Percentiles rank a stretch among this genome's conserved stretches.
Conservation (phyloP, 257 asterid species). For the Fraxinus cuspidata region DNA sequence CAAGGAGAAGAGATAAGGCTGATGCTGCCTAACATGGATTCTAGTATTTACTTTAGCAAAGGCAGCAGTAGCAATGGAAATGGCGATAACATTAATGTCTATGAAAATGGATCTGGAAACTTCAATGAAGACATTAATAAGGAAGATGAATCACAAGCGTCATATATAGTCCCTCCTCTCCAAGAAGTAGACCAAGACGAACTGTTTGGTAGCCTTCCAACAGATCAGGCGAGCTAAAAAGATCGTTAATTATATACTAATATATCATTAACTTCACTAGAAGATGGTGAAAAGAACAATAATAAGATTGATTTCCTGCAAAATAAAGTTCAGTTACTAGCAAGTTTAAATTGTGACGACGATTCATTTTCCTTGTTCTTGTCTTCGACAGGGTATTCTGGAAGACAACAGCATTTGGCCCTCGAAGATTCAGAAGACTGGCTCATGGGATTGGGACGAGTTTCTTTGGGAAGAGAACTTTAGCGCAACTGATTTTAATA, state of each 20-base stretch:
- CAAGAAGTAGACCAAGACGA: neutral
- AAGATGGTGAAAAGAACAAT: too few species aligned
- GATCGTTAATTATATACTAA: neutral
- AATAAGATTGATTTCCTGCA: neutral
- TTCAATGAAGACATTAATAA: neutral
- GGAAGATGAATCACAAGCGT: neutral
- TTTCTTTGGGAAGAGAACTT: conserved; percentile 38
- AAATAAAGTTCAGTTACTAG: neutral
- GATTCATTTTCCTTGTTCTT: neutral
- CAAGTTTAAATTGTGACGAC: neutral
- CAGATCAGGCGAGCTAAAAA: neutral
- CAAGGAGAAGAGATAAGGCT: conserved; percentile 23
- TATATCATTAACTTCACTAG: neutral
- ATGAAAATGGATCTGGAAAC: neutral
- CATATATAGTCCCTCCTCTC: conserved; percentile 13
- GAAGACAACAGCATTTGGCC: conserved; percentile 23
- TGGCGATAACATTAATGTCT: neutral
- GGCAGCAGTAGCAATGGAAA: neutral
- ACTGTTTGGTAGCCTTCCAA: neutral
- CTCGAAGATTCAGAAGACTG: conserved; percentile 27
- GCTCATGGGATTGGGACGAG: conserved; percentile 48
- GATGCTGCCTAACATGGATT: conserved; percentile 6
- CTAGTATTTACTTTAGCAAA: neutral
- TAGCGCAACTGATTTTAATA: conserved; percentile 19
- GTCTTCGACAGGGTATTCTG: neutral